Conservation (phyloP, 306 rosid species). For the Senna tora region DNA sequence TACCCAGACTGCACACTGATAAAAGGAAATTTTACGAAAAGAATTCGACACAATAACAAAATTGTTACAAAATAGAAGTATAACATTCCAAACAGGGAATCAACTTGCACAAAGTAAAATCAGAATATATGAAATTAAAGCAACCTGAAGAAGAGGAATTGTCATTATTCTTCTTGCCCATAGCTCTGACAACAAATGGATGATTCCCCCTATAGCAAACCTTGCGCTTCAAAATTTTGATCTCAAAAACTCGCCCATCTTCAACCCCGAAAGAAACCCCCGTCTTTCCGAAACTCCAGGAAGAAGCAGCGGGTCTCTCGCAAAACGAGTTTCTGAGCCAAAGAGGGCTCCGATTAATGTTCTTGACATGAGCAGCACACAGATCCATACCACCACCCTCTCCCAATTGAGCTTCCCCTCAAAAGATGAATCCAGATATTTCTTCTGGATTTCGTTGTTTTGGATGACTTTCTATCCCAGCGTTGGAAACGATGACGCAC, state of each 20-base stretch:
- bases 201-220: slow-evolving; percentile 39
- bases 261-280: slow-evolving; percentile 45
- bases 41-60: neutral
- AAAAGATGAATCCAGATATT: neutral
- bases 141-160: slow-evolving; percentile 64
- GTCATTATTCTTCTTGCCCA: slow-evolving; percentile 70
- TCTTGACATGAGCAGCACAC: slow-evolving; percentile 59
- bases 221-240: slow-evolving; percentile 51
- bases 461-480: neutral
- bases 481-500: neutral
- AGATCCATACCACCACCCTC: slow-evolving; percentile 68
- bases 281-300: slow-evolving; percentile 43
- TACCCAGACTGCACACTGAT: neutral
- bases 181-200: slow-evolving; percentile 53
- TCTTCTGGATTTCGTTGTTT: slow-evolving; percentile 14
- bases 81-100: neutral
- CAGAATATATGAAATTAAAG: slow-evolving; percentile 11
- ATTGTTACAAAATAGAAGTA: neutral
- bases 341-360: slow-evolving; percentile 44
- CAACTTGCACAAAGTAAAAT: neutral
- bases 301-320: slow-evolving; percentile 57
- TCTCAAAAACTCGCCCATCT: slow-evolving; percentile 50
- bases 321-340: slow-evolving; percentile 49
- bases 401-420: neutral
- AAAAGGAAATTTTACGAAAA: neutral